These are phyloP conservation scores for Sporothrix euskadiensis DNA, from an alignment of 2,329 filamentous ascomycete genomes.

Conservation along the genomic window DNA sequence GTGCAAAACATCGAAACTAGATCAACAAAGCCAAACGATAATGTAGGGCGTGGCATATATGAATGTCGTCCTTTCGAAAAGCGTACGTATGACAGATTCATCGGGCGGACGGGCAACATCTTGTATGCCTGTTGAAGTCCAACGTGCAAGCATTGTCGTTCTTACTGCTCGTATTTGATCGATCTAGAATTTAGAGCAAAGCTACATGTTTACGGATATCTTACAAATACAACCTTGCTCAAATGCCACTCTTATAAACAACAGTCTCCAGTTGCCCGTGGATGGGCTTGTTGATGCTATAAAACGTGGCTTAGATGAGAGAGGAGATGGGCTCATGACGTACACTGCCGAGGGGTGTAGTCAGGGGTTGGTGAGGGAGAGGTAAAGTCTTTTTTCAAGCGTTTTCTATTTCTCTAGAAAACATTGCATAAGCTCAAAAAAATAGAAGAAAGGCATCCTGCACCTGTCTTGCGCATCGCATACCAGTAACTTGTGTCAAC, in stretches of 20 bases:
- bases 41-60: background rate
- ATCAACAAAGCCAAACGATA: background rate
- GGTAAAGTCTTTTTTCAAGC: background rate
- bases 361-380: background rate
- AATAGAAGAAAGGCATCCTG: background rate
- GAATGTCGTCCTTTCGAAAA: no score
- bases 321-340: background rate
- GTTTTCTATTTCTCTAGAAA: background rate
- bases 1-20: background rate
- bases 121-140: background rate
- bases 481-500: background rate
- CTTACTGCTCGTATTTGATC: background rate
- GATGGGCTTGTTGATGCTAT: background rate
- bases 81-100: background rate
- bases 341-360: background rate
- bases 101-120: background rate
- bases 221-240: background rate
- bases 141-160: background rate
- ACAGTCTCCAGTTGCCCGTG: background rate
- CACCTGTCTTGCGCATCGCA: background rate
- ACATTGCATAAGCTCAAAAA: background rate
- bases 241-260: background rate
- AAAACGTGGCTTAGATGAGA: slow-evolving; percentile 2
- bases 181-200: background rate
- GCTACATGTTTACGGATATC: background rate